phyloP scores from a whole-genome alignment of 2,329 filamentous ascomycete genomes.

The Pseudogymnoascus sp. region DNA sequence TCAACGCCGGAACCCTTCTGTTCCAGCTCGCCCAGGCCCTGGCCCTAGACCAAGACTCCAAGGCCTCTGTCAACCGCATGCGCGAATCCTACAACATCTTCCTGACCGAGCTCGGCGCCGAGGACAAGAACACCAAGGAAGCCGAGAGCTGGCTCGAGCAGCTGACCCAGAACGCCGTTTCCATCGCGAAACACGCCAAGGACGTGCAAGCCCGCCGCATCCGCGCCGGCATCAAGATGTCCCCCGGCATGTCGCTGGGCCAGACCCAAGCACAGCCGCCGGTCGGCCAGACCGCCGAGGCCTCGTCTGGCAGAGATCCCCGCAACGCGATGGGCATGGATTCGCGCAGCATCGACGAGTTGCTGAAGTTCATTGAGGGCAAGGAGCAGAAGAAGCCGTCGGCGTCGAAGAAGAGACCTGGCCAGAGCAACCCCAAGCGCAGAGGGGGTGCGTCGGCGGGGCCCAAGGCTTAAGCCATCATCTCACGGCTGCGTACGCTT shows the following conservation, averaged over 20 bases:
- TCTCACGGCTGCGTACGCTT: background rate
- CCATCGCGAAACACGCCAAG: slow-evolving; percentile 88
- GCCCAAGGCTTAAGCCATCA: background rate
- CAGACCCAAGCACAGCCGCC: slow-evolving; percentile 55
- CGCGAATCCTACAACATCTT: slow-evolving; percentile 96
- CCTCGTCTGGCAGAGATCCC: slow-evolving; percentile 31
- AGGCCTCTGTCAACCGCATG: slow-evolving; percentile 87
- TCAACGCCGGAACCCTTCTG: slow-evolving; percentile 88
- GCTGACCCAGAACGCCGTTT: slow-evolving; percentile 89
- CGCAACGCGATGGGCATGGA: slow-evolving; percentile 44
- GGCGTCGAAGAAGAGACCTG: slow-evolving; percentile 47
- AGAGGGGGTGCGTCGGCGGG: slow-evolving; percentile 31
- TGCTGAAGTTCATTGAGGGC: slow-evolving; percentile 92
- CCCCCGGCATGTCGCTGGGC: slow-evolving; percentile 48
- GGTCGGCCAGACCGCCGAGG: slow-evolving; percentile 50
- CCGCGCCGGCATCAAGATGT: slow-evolving; percentile 62
- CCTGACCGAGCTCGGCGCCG: slow-evolving; percentile 72
- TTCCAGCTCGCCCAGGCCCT: slow-evolving; percentile 97
- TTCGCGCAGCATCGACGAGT: slow-evolving; percentile 80
- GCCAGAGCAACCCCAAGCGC: slow-evolving; percentile 49
- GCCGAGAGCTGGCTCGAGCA: slow-evolving; percentile 95
- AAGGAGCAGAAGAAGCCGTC: slow-evolving; percentile 44
- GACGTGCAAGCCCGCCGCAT: slow-evolving; percentile 70
- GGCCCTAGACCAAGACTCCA: slow-evolving; percentile 90
- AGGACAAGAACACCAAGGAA: slow-evolving; percentile 97